A percentile compares a stretch with the other conserved stretches of the same genome.
These are phyloP conservation scores for Smallanthus sonchifolius DNA, from an alignment of 129 eudicot species.

Conservation along the genomic window DNA sequence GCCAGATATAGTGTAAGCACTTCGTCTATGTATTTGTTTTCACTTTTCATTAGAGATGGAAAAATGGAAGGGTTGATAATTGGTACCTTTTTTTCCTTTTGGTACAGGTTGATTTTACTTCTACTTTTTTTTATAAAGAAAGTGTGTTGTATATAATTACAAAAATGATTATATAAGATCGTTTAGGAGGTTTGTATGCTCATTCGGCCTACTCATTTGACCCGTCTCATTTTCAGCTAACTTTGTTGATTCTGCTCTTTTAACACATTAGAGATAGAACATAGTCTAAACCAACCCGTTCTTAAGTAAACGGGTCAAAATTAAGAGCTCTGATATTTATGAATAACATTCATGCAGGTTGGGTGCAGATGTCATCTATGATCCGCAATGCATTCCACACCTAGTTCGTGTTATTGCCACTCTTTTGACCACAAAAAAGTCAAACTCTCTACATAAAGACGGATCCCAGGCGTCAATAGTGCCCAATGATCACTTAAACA, in stretches of 20 bases:
- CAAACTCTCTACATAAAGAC: constrained; percentile 6
- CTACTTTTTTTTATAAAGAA: not conserved
- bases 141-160: not conserved
- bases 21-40: not conserved
- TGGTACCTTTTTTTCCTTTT: not conserved
- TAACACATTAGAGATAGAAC: not conserved
- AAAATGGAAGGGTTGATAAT: not conserved
- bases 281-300: not conserved
- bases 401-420: constrained; percentile 57
- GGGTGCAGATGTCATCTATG: constrained; percentile 87
- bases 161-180: not conserved
- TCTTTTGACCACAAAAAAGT: constrained; percentile 41
- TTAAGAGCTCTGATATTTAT: not conserved
- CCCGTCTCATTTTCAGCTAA: not conserved
- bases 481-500: not conserved
- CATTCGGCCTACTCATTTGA: not conserved
- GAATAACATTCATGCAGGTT: constrained; percentile 34
- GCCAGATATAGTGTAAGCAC: constrained; percentile 68
- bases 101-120: not conserved
- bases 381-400: constrained; percentile 83
- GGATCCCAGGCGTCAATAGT: not conserved
- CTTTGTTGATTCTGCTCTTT: not conserved
- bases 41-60: not conserved
- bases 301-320: not conserved
- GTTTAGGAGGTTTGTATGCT: not conserved